Percentiles rank a stretch among this genome's conserved stretches.
These are phyloP conservation scores for Apodospora peruviana DNA, from an alignment of 495 filamentous ascomycete species.

Conservation along the genomic window DNA sequence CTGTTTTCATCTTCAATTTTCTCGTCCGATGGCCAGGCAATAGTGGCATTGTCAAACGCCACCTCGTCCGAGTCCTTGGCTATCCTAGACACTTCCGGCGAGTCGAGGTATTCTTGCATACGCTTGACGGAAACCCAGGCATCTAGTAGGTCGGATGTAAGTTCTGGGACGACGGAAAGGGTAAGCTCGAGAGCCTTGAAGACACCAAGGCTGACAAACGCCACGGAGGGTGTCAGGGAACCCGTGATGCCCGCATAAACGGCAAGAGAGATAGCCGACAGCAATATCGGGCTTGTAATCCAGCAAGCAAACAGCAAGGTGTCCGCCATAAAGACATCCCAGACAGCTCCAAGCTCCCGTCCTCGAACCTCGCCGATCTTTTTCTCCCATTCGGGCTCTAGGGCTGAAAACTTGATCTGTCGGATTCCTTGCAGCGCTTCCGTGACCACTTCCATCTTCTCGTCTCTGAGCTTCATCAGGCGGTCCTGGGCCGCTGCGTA, in stretches of 20 bases:
- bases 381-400: slow-evolving; percentile 76
- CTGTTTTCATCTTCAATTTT: slow-evolving; percentile 47
- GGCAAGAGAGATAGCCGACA: slow-evolving; percentile 65
- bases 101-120: slow-evolving; percentile 65
- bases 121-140: slow-evolving; percentile 68
- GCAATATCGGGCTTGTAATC: slow-evolving; percentile 68
- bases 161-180: slow-evolving; percentile 64
- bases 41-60: slow-evolving; percentile 60
- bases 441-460: slow-evolving; percentile 71
- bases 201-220: slow-evolving; percentile 74
- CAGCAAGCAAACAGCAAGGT: slow-evolving; percentile 56
- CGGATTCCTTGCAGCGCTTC: slow-evolving; percentile 80
- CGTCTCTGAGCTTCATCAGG: slow-evolving; percentile 75
- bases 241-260: slow-evolving; percentile 61
- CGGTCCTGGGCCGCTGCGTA: slow-evolving; percentile 62
- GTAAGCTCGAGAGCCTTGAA: slow-evolving; percentile 68
- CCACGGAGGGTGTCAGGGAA: slow-evolving; percentile 63
- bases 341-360: slow-evolving; percentile 59
- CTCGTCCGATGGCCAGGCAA: slow-evolving; percentile 69
- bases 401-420: slow-evolving; percentile 82
- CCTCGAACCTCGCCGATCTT: slow-evolving; percentile 62
- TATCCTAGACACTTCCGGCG: slow-evolving; percentile 58
- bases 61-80: slow-evolving; percentile 54
- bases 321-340: slow-evolving; percentile 60
- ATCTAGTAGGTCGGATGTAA: slow-evolving; percentile 64